Percentiles rank a stretch among this genome's conserved stretches.
phyloP scores from a whole-genome alignment of 768 basidiomycete species.

The Suillus lakei region DNA sequence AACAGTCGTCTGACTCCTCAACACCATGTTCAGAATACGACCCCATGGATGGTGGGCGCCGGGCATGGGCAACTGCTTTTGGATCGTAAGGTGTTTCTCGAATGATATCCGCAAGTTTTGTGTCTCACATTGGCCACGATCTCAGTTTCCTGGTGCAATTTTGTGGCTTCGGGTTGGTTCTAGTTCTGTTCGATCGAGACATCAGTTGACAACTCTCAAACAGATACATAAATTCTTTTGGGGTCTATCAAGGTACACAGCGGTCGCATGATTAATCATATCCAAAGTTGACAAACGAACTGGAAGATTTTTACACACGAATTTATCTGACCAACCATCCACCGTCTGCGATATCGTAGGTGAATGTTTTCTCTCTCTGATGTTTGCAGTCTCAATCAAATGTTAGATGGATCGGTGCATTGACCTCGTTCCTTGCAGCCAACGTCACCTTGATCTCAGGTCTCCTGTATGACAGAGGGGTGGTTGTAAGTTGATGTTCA shows the following conservation, averaged over 20 bases:
- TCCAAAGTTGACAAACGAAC: conserved; percentile 9
- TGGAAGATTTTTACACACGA: conserved; percentile 37
- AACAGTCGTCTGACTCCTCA: not conserved
- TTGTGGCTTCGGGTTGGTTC: conserved; percentile 30
- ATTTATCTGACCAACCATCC: conserved; percentile 33
- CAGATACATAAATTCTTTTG: conserved; percentile 34
- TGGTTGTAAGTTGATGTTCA: conserved; percentile 40
- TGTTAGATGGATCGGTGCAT: conserved; percentile 44
- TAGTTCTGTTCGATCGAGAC: not conserved
- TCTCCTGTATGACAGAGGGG: conserved; percentile 48
- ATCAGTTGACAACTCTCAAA: not conserved
- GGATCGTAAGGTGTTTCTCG: conserved; percentile 11
- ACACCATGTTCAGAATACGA: not conserved
- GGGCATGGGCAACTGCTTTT: conserved; percentile 17
- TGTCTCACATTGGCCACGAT: not conserved
- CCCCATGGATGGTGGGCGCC: conserved; percentile 12
- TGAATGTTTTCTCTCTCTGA: conserved; percentile 26
- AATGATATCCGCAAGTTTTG: not conserved
- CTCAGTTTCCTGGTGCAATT: conserved; percentile 30
- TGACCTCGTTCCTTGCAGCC: conserved; percentile 43
- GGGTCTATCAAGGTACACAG: conserved; percentile 36
- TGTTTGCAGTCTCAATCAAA: conserved; percentile 18
- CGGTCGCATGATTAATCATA: not conserved
- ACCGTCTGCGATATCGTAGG: conserved; percentile 35
- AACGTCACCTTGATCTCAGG: conserved; percentile 45